These are phyloP conservation scores for Globomyces sp. DNA, from an alignment of 371 early-diverging fungal species.

Conservation along the genomic window DNA sequence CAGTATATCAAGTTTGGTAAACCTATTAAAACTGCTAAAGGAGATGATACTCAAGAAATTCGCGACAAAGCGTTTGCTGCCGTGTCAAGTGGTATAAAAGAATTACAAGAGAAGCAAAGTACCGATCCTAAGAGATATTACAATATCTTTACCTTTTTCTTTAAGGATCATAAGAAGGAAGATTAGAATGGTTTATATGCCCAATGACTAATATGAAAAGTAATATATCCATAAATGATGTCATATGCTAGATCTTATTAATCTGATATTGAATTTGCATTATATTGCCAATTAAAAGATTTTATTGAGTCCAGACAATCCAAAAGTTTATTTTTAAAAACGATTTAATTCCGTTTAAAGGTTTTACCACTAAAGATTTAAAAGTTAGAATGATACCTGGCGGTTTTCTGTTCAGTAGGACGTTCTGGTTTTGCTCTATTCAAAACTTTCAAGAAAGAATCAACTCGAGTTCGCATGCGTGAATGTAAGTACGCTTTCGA, in stretches of 20 bases:
- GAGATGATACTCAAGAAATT: not conserved
- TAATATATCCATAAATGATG: too few relatives aligned
- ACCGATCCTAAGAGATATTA: slow-evolving; percentile 7
- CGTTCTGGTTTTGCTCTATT: slow-evolving; percentile 96
- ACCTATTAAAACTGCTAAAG: slow-evolving; percentile 1
- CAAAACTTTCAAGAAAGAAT: slow-evolving; percentile 94
- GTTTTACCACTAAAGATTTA: slow-evolving; percentile 41
- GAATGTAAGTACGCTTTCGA: slow-evolving; percentile 99
- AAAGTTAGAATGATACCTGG: slow-evolving; percentile 44
- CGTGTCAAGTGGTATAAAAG: not conserved
- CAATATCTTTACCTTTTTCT: too few relatives aligned
- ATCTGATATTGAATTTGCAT: not conserved
- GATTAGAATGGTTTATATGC: too few relatives aligned
- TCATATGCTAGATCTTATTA: not conserved
- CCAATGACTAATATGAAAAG: too few relatives aligned
- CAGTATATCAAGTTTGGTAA: slow-evolving; percentile 5
- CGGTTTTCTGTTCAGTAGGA: slow-evolving; percentile 90
- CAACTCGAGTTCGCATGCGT: slow-evolving; percentile 93
- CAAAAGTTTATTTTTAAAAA: not conserved
- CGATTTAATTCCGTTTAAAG: slow-evolving; percentile 27
- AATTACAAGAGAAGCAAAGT: not conserved
- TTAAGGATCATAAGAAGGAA: not conserved
- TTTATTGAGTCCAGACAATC: too few relatives aligned
- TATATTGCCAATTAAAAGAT: not conserved
- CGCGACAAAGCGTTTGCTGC: slow-evolving; percentile 3